A percentile compares a stretch with the other conserved stretches of the same genome.
These are phyloP conservation scores for Casuarina equisetifolia DNA, from an alignment of 306 rosid species.

Conservation along the genomic window DNA sequence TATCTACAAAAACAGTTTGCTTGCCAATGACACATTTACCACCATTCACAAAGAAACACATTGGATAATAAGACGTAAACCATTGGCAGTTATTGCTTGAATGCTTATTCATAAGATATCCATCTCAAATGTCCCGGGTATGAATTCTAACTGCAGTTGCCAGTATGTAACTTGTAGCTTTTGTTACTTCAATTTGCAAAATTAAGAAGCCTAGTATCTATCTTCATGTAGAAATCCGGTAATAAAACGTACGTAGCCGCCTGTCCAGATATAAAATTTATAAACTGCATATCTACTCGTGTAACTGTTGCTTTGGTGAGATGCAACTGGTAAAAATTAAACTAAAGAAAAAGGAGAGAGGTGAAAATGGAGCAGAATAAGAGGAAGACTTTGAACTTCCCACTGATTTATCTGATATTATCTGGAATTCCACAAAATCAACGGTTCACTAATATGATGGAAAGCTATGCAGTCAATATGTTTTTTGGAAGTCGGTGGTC, in stretches of 20 bases:
- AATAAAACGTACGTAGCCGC: neutral
- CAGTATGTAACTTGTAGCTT: slow-evolving; percentile 3
- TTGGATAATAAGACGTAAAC: neutral
- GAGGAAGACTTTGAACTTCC: neutral
- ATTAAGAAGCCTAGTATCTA: neutral
- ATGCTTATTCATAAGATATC: slow-evolving; percentile 1
- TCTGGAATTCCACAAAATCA: neutral
- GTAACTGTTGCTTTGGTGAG: neutral
- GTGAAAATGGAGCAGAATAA: neutral
- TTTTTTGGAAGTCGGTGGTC: neutral
- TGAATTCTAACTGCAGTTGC: slow-evolving; percentile 16
- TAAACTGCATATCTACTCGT: neutral
- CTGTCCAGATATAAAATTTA: slow-evolving; percentile 10
- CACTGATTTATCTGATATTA: neutral
- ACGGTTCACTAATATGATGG: neutral
- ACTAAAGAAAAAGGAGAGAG: neutral
- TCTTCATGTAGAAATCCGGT: slow-evolving; percentile 9
- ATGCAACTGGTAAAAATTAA: neutral
- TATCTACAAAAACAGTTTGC: neutral
- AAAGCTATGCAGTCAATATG: neutral
- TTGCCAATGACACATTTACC: neutral
- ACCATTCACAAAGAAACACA: neutral
- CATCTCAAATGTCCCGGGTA: neutral
- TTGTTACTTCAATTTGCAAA: slow-evolving; percentile 1
- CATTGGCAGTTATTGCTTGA: neutral